phyloP scores from a whole-genome alignment of 345 rosid species.

The Pugionium cornutum region DNA sequence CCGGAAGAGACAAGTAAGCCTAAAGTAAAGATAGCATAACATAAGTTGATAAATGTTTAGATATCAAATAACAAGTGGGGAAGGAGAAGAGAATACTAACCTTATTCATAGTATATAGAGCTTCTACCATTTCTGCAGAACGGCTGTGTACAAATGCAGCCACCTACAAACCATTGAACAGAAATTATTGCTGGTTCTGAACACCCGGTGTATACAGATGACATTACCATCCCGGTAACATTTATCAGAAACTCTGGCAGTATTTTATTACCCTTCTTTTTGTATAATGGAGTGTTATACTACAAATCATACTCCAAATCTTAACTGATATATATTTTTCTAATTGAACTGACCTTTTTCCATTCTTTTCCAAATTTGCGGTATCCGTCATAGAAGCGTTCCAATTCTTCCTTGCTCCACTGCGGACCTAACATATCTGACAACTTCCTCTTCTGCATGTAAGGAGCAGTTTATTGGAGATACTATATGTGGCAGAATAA shows the following conservation, averaged over 20 bases:
- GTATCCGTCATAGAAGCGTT: conserved; percentile 70
- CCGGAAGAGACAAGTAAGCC: conserved; percentile 91
- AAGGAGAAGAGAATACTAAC: conserved; percentile 41
- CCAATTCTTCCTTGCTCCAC: conserved; percentile 82
- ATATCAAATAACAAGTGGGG: conserved; percentile 10
- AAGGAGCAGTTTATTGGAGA: conserved; percentile 22
- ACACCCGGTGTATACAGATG: conserved; percentile 24
- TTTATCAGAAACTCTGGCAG: conserved; percentile 9
- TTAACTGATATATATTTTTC: neutral
- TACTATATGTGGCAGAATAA: conserved; percentile 1
- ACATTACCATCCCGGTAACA: conserved; percentile 17
- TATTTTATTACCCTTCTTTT: conserved; percentile 7
- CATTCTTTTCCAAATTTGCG: conserved; percentile 78
- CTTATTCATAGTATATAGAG: conserved; percentile 75
- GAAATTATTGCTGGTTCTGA: conserved; percentile 2
- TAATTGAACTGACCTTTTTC: conserved; percentile 61
- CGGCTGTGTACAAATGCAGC: conserved; percentile 58
- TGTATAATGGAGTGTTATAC: conserved; percentile 4
- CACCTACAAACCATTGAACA: conserved; percentile 51
- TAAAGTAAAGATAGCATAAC: conserved; percentile 40
- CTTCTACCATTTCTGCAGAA: conserved; percentile 74
- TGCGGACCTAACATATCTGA: conserved; percentile 84
- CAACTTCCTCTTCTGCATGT: conserved; percentile 69
- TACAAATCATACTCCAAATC: conserved; percentile 9
- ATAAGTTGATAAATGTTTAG: conserved; percentile 16